These are phyloP conservation scores for Phaeophleospora eucalypticola DNA, from an alignment of 2,329 filamentous ascomycete genomes.

Conservation along the genomic window DNA sequence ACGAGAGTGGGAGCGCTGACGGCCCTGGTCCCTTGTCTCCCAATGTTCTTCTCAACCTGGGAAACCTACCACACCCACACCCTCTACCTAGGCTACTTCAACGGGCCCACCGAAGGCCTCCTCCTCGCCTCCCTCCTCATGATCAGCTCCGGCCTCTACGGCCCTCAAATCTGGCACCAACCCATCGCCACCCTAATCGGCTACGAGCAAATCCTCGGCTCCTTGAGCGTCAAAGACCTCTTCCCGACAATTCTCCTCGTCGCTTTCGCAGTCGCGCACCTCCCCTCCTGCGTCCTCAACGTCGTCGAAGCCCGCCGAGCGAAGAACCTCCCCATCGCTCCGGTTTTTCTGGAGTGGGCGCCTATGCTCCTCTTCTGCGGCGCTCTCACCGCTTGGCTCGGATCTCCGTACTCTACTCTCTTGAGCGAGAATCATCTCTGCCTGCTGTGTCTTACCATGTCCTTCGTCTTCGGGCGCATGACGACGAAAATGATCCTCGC, in stretches of 20 bases:
- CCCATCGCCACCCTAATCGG: slow-evolving; percentile 69
- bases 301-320: slow-evolving; percentile 71
- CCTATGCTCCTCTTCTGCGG: slow-evolving; percentile 79
- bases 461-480: slow-evolving; percentile 96
- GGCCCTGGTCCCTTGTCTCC: slow-evolving; percentile 81
- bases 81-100: slow-evolving; percentile 91
- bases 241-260: slow-evolving; percentile 64
- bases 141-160: slow-evolving; percentile 80
- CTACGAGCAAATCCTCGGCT: slow-evolving; percentile 58
- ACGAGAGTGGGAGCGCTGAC: slow-evolving; percentile 85
- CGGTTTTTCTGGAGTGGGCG: slow-evolving; percentile 89
- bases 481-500: slow-evolving; percentile 99
- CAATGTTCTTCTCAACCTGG: slow-evolving; percentile 99
- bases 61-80: slow-evolving; percentile 99
- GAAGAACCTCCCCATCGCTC: slow-evolving; percentile 68
- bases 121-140: slow-evolving; percentile 84
- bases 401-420: slow-evolving; percentile 79
- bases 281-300: slow-evolving; percentile 86
- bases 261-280: slow-evolving; percentile 56
- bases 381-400: slow-evolving; percentile 77
- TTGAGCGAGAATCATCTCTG: slow-evolving; percentile 81
- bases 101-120: slow-evolving; percentile 92
- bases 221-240: slow-evolving; percentile 75
- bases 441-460: slow-evolving; percentile 87
- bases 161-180: slow-evolving; percentile 79